Conservation (phyloP, 2,329 filamentous ascomycete species). For the Bipolaris bicolor region DNA sequence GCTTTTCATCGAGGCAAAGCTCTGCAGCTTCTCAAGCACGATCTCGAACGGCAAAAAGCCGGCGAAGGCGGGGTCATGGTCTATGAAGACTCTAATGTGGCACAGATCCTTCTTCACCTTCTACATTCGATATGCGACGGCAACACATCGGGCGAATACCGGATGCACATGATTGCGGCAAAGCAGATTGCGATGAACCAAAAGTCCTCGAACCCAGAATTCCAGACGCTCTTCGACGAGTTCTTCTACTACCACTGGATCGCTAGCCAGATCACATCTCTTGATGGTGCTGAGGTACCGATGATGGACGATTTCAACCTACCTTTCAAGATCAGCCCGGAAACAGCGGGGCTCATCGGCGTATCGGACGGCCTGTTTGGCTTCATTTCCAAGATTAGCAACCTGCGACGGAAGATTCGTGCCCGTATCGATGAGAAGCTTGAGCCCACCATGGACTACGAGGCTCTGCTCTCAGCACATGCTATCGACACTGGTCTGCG, state of each 20-base stretch:
- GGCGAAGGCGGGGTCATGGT: slow-evolving; percentile 46
- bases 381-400: slow-evolving; percentile 78
- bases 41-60: slow-evolving; percentile 48
- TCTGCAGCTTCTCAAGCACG: slow-evolving; percentile 59
- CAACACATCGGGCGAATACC: slow-evolving; percentile 71
- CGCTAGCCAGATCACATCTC: slow-evolving; percentile 62
- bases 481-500: slow-evolving; percentile 77
- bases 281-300: slow-evolving; percentile 60
- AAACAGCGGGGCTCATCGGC: slow-evolving; percentile 71
- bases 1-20: slow-evolving; percentile 45
- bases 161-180: slow-evolving; percentile 79
- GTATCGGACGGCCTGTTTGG: slow-evolving; percentile 82
- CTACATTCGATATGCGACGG: slow-evolving; percentile 67
- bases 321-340: slow-evolving; percentile 62
- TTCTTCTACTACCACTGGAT: slow-evolving; percentile 86
- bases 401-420: slow-evolving; percentile 76
- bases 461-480: slow-evolving; percentile 72
- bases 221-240: slow-evolving; percentile 73
- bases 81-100: slow-evolving; percentile 64
- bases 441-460: slow-evolving; percentile 75
- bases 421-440: slow-evolving; percentile 65
- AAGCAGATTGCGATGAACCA: slow-evolving; percentile 69
- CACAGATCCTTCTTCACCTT: slow-evolving; percentile 65
- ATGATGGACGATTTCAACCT: slow-evolving; percentile 61
- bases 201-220: slow-evolving; percentile 68